Evolutionary conservation across 192 early-diverging fungal species (phyloP), one percentile per base, ranked within the genome.

Genomic region (Podila epicladia): DNA sequence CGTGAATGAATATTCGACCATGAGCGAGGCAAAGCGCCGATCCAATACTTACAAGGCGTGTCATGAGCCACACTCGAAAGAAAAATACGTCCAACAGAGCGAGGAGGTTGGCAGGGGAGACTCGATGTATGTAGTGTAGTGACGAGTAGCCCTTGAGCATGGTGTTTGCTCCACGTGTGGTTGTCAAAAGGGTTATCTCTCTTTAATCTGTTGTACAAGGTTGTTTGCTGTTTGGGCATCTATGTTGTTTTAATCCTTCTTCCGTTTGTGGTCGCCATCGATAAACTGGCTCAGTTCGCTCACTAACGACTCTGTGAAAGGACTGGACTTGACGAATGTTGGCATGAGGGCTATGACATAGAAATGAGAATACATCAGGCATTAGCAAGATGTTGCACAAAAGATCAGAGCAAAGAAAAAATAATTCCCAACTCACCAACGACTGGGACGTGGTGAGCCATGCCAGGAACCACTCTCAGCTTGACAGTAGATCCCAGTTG

Each of bases 371-470:
- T 0, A 55, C n/a, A 38, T 12, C 2, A 2, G 41, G 13, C 17
- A 3, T 17, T 49, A 20, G 58, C 17, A 20, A 24, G 8, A 65
- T 22, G 19, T 49, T 38, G 51, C 29, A 17, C 20, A 37, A 51
- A 15, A 24, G 33, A n/a, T 4, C n/a, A 15, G n/a, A 35, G 5
- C 29, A 33, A 32, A 8, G 13, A 24, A 32, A 24, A 38, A 19
- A 65, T 22, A 4, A 1, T n/a, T n/a, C n/a, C n/a, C n/a, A 22
- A 60, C 73, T 32, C 51, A 69, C 79, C 72, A 26, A 60, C 37
- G 33, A 74, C 48, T 9, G 72, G 72, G n/a, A 63, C 72, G 9
- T 55, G 37, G 35, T 82, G 79, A 37, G 24, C 58, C 79, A 74
- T 82, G 17, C 49, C 67, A 50, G 72, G 49, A 37, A 64, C 26